Evolutionary conservation across 352 stramenopile genomes (phyloP).

Genomic region (Phytophthora sojae): DNA sequence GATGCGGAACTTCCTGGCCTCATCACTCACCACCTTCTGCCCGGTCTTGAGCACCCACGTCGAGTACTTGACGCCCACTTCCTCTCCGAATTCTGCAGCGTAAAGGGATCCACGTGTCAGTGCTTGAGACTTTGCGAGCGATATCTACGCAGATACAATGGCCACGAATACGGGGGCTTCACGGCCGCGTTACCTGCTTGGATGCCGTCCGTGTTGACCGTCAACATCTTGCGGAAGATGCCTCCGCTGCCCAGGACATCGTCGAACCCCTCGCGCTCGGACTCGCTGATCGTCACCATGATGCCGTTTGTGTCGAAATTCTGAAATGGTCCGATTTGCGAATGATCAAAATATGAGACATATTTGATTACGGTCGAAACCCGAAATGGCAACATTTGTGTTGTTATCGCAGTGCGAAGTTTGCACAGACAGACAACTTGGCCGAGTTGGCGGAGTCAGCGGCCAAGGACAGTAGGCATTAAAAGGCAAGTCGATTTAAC

Average conservation of each 20-base stretch:
- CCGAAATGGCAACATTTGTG: no score
- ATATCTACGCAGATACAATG: constrained; percentile 13
- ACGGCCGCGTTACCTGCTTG: constrained; percentile 56
- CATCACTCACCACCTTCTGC: constrained; percentile 48
- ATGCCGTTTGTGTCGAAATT: background rate
- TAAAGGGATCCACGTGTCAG: constrained; percentile 22
- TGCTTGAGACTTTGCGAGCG: no score
- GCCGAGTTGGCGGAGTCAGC: no score
- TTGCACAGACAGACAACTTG: no score
- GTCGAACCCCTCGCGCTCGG: constrained; percentile 69
- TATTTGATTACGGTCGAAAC: background rate
- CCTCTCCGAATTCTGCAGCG: constrained; percentile 76
- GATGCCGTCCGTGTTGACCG: constrained; percentile 58
- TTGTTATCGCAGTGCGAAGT: no score
- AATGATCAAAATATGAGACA: background rate
- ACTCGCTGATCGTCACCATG: constrained; percentile 50
- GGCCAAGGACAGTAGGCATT: no score
- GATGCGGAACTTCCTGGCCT: constrained; percentile 78
- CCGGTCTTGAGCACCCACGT: constrained; percentile 59
- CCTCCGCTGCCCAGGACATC: constrained; percentile 82
- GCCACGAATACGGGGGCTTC: background rate
- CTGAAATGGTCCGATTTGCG: background rate
- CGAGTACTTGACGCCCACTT: constrained; percentile 80
- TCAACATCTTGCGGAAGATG: constrained; percentile 79
- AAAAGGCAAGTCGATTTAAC: no score